Conservation (phyloP, 2,329 filamentous ascomycete species). For the Trichoderma breve region DNA sequence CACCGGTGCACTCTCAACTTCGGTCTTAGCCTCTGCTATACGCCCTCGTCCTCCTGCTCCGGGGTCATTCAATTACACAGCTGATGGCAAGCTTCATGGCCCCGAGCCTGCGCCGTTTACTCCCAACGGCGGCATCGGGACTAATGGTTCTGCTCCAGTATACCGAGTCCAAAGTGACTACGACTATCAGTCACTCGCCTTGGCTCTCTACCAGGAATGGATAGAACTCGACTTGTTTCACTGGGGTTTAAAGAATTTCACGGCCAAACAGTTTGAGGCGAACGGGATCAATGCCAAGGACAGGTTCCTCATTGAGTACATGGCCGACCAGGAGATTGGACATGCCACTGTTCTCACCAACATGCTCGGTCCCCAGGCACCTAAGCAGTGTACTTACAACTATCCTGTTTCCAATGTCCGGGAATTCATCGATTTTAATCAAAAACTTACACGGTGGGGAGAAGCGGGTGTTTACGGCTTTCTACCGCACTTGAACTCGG, state of each 20-base stretch:
- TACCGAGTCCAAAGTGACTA: constrained; percentile 80
- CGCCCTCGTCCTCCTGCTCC: constrained; percentile 55
- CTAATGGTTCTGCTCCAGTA: constrained; percentile 72
- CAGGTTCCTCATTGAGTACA: constrained; percentile 68
- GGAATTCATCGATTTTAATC: constrained; percentile 80
- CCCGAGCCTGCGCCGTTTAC: constrained; percentile 69
- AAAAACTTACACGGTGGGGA: constrained; percentile 80
- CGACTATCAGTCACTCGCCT: constrained; percentile 73
- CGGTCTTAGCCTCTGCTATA: constrained; percentile 57
- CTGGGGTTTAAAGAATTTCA: constrained; percentile 68
- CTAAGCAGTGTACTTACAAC: constrained; percentile 75
- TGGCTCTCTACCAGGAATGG: constrained; percentile 79
- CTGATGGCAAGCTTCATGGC: constrained; percentile 66
- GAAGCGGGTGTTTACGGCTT: constrained; percentile 81
- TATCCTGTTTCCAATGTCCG: constrained; percentile 73
- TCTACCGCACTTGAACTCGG: constrained; percentile 72
- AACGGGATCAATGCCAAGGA: constrained; percentile 69
- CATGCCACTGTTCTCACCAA: constrained; percentile 76
- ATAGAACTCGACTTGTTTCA: constrained; percentile 83
- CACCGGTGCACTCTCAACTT: constrained; percentile 64
- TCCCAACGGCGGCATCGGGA: constrained; percentile 71
- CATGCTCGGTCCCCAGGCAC: constrained; percentile 69
- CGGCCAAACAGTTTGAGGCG: constrained; percentile 64
- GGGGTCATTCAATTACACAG: constrained; percentile 67
- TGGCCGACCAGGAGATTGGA: constrained; percentile 73